Base-by-base conservation (phyloP, 2,329 filamentous ascomycete genomes). In the Fusarium brevicatenulatum region DNA sequence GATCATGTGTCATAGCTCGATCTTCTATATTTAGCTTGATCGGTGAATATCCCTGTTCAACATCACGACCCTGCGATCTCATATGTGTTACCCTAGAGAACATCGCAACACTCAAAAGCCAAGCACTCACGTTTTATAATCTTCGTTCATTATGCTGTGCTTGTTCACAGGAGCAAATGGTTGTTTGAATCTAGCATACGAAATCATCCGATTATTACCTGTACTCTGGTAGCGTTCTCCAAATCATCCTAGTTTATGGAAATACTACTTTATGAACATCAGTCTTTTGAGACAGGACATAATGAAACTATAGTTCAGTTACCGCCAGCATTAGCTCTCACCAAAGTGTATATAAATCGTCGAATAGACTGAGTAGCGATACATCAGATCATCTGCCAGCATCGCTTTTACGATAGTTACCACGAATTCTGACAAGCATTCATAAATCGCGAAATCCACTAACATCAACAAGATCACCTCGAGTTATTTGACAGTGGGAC, bases 81-180 rank as follows among this genome's bases (percentile, higher is more conserved):
- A 39, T 34, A 49, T 23, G n/a, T 39, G 37, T 43, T 66, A 66
- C 63, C 63, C 63, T 66, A 39, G 11, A 66, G 47, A 44, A 16
- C 8, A 39, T 34, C 19, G 5, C 16, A 15, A 16, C 11, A 28
- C 16, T 8, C 1, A 19, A 10, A 30, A 6, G n/a, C 34, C 9
- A 4, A 39, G n/a, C 11, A 10, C 37, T 55, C 21, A 7, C 11
- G 9, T 23, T 8, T 32, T 42, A 32, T 15, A 6, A 30, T 15
- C 2, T 28, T 30, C 3, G 5, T 19, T 40, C 19, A 54, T 54
- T 5, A 30, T 54, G 6, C 19, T 32, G 30, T 7, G 21, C 37
- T 42, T 32, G 37, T 40, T 39, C 34, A 7, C 9, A 16, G 5
- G 21, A n/a, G 23, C 12, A 37, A 28, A 40, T n/a, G 3, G 7